phyloP scores from a whole-genome alignment of 352 stramenopile species.

The Globisporangium rhizosaccharum region DNA sequence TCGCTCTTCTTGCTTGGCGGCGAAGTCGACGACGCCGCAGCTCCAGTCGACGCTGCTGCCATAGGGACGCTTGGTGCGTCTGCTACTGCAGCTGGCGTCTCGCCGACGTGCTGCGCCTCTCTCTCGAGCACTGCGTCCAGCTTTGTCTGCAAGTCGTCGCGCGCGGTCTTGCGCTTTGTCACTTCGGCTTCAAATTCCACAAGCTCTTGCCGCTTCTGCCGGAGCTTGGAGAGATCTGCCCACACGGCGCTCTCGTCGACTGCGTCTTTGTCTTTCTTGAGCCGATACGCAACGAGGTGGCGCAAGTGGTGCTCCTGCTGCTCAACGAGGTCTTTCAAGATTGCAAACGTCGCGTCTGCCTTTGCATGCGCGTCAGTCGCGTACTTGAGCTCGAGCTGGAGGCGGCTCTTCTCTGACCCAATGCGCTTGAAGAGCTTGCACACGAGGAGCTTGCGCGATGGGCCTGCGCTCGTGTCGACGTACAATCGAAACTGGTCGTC shows the following conservation, averaged over 20 bases:
- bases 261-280: constrained; percentile 17
- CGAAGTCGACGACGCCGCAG: no score
- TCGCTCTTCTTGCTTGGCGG: background rate
- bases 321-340: constrained; percentile 31
- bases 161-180: constrained; percentile 1
- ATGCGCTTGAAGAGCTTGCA: constrained; percentile 55
- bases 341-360: constrained; percentile 17
- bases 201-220: constrained; percentile 37
- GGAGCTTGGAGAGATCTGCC: constrained; percentile 32
- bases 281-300: constrained; percentile 23
- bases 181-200: constrained; percentile 30
- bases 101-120: background rate
- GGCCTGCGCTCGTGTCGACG: constrained; percentile 16
- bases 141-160: constrained; percentile 10
- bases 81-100: background rate
- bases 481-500: constrained; percentile 42
- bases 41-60: background rate
- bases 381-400: constrained; percentile 17
- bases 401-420: constrained; percentile 21
- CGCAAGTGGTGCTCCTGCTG: constrained; percentile 32
- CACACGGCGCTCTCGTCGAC: constrained; percentile 20
- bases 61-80: background rate
- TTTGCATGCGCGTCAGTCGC: constrained; percentile 17
- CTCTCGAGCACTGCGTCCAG: constrained; percentile 7
- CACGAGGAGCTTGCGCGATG: constrained; percentile 23